Evolutionary conservation across 2,329 filamentous ascomycete genomes (phyloP).

Genomic region (Sporothrix dimorphospora): DNA sequence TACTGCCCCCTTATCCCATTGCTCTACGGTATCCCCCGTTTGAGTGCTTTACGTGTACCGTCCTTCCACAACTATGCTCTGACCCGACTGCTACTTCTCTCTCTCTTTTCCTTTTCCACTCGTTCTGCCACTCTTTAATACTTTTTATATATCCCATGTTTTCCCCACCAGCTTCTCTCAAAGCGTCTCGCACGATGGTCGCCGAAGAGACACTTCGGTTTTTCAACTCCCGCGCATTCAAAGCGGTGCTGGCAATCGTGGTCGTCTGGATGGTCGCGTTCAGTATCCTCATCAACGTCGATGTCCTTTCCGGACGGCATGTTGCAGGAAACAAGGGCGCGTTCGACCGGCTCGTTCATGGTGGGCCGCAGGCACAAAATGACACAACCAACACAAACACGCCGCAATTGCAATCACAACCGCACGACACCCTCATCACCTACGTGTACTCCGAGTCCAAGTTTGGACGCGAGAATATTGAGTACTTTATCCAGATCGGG

Average conservation of each 20-base stretch:
- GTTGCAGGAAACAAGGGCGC: not conserved
- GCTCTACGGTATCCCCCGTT: not conserved
- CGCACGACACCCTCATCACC: slow-evolving; percentile 6
- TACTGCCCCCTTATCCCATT: not conserved
- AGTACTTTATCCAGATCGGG: slow-evolving; percentile 44
- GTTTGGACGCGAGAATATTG: slow-evolving; percentile 40
- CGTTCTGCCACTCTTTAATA: not conserved
- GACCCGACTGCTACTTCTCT: not conserved
- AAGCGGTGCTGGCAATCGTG: not conserved
- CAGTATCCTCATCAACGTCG: not conserved
- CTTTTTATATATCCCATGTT: not conserved
- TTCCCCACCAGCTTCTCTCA: not conserved
- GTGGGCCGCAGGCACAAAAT: not conserved
- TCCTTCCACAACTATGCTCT: not conserved
- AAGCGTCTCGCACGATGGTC: not conserved
- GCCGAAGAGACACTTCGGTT: not conserved
- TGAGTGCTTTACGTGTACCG: not conserved
- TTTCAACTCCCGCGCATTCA: not conserved
- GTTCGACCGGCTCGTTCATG: not conserved
- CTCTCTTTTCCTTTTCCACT: not conserved
- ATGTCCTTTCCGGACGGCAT: not conserved
- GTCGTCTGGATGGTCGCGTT: not conserved
- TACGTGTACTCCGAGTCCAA: slow-evolving; percentile 45
- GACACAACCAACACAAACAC: not conserved
- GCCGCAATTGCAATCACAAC: not conserved